Conservation (phyloP, 1,284 basidiomycete genomes). For the Mrakiaceae sp. region DNA sequence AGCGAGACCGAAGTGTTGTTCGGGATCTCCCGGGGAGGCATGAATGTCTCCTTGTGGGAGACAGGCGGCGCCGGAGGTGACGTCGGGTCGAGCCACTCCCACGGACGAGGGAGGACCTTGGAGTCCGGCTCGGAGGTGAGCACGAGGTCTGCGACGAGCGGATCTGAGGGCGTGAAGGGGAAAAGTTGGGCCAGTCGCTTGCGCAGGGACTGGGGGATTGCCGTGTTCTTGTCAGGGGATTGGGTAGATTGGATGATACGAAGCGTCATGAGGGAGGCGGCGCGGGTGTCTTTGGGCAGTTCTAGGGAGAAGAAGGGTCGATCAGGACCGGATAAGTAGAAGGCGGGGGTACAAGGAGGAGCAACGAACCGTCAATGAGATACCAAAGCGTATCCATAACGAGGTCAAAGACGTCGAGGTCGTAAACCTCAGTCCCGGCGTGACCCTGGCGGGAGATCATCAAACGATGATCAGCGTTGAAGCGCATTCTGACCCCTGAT, state of each 20-base stretch:
- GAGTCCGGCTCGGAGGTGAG: not conserved
- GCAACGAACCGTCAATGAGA: constrained; percentile 10
- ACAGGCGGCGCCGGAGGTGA: not conserved
- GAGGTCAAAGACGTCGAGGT: constrained; percentile 6
- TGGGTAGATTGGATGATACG: constrained; percentile 8
- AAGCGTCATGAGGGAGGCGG: not conserved
- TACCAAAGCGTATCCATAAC: constrained; percentile 14
- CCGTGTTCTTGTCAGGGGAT: not conserved
- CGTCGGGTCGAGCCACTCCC: constrained; percentile 11
- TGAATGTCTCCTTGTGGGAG: constrained; percentile 3
- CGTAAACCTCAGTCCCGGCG: constrained; percentile 1
- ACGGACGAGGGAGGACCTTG: not conserved
- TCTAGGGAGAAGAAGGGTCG: not conserved
- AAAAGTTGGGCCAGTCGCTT: constrained; percentile 3
- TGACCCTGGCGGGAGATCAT: not conserved
- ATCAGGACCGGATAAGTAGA: not conserved
- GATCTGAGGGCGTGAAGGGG: not conserved
- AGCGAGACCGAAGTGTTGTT: constrained; percentile 4
- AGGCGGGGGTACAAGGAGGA: not conserved
- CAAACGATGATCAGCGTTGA: not conserved
- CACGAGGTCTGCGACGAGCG: constrained; percentile 2
- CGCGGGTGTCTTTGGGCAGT: constrained; percentile 8
- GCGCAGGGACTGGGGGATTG: constrained; percentile 3
- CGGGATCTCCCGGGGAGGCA: not conserved
- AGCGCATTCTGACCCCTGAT: not conserved